Percentiles rank a stretch among this genome's conserved stretches.
These are phyloP conservation scores for Zasmidium citrigriseum DNA, from an alignment of 2,329 filamentous ascomycete genomes.

Conservation along the genomic window DNA sequence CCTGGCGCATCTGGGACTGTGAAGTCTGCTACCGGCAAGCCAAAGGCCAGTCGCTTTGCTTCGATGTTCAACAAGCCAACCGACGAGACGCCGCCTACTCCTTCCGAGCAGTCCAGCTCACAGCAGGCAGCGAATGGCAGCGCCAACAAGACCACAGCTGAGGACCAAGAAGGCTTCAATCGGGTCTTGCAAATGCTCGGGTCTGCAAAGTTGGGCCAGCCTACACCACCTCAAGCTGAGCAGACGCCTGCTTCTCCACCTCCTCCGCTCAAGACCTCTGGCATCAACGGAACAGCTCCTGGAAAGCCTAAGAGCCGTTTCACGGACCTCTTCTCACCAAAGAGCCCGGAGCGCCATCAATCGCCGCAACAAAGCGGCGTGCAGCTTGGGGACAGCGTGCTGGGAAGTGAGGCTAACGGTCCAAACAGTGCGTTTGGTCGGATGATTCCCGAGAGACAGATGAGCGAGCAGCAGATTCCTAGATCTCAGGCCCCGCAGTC, in stretches of 20 bases:
- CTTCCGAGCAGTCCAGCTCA: conserved; percentile 11
- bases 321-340: conserved; percentile 34
- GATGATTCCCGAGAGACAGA: conserved; percentile 2
- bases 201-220: conserved; percentile 43
- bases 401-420: conserved; percentile 16
- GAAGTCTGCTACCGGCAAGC: conserved; percentile 52
- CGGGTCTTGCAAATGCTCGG: conserved; percentile 77
- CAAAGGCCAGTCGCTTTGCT: conserved; percentile 82
- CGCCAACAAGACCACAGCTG: conserved; percentile 49
- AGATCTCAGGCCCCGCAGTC: conserved; percentile 14
- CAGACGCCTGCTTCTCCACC: conserved; percentile 29
- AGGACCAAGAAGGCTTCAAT: conserved; percentile 80
- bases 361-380: conserved; percentile 26
- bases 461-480: conserved; percentile 12
- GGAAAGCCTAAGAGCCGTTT: conserved; percentile 34
- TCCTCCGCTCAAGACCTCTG: conserved; percentile 21
- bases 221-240: conserved; percentile 22
- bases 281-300: conserved; percentile 21
- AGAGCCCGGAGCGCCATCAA: conserved; percentile 32
- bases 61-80: conserved; percentile 59
- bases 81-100: conserved; percentile 19
- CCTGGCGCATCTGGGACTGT: conserved; percentile 20
- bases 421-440: conserved; percentile 1
- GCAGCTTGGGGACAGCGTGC: conserved; percentile 17
- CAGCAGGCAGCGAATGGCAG: conserved; percentile 27